phyloP scores from a whole-genome alignment of 306 rosid species.

The Rosa persica region DNA sequence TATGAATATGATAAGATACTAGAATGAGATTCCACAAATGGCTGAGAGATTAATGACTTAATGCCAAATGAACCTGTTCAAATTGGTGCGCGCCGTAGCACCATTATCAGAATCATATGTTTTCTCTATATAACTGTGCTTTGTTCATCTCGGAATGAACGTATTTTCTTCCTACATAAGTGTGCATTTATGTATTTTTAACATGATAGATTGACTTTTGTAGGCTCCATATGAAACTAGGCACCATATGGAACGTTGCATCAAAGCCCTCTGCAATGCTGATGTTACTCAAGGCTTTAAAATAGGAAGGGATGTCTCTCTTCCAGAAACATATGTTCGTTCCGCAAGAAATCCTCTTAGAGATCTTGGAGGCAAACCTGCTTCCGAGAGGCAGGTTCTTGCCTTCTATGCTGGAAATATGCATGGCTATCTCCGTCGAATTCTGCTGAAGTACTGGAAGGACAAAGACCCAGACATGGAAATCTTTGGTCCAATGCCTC shows the following conservation, averaged over 20 bases:
- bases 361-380: conserved; percentile 81
- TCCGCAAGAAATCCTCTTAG: conserved; percentile 68
- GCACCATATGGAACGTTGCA: conserved; percentile 96
- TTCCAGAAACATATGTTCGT: conserved; percentile 81
- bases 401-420: conserved; percentile 88
- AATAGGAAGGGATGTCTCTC: conserved; percentile 85
- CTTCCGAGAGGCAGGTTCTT: conserved; percentile 62
- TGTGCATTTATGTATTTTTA: background rate
- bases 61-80: background rate
- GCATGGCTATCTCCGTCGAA: conserved; percentile 80
- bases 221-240: conserved; percentile 96
- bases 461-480: conserved; percentile 79
- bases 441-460: conserved; percentile 78
- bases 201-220: conserved; percentile 19
- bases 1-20: background rate
- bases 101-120: background rate
- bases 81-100: background rate
- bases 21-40: background rate
- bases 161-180: conserved; percentile 6
- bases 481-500: conserved; percentile 84
- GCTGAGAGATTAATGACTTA: background rate
- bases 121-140: background rate
- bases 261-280: conserved; percentile 91
- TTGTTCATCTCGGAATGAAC: background rate
- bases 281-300: conserved; percentile 87